Evolutionary conservation across 768 basidiomycete species (phyloP).

Genomic region (Collybiopsis confluens): DNA sequence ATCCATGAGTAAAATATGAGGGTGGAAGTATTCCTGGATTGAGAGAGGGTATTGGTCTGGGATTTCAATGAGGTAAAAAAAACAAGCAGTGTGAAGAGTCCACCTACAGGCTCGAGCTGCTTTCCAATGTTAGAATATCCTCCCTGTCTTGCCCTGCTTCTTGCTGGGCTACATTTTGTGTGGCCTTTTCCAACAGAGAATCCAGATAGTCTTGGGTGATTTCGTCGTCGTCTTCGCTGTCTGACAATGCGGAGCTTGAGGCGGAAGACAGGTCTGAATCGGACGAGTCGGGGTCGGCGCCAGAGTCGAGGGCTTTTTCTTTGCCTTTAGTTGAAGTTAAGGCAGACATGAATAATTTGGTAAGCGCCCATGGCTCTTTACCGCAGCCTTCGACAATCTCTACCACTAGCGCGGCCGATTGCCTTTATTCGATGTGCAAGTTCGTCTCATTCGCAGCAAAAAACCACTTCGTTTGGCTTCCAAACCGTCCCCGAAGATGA

Average conservation of each 20-base stretch:
- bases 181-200: slow-evolving; percentile 60
- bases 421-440: slow-evolving; percentile 11
- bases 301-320: slow-evolving; percentile 36
- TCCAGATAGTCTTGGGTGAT: slow-evolving; percentile 58
- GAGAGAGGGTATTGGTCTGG: slow-evolving; percentile 59
- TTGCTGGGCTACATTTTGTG: slow-evolving; percentile 36
- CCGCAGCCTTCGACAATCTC: slow-evolving; percentile 6
- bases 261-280: slow-evolving; percentile 29
- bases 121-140: slow-evolving; percentile 49
- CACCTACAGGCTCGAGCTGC: slow-evolving; percentile 18
- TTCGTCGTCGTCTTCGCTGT: slow-evolving; percentile 35
- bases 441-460: slow-evolving; percentile 18
- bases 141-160: slow-evolving; percentile 36
- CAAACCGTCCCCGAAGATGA: slow-evolving; percentile 77
- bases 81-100: not conserved
- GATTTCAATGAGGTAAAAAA: slow-evolving; percentile 1
- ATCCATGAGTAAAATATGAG: slow-evolving; percentile 58
- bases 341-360: not conserved
- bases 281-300: slow-evolving; percentile 28
- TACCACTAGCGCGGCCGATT: slow-evolving; percentile 12
- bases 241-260: slow-evolving; percentile 27
- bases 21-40: slow-evolving; percentile 61
- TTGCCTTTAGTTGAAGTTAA: slow-evolving; percentile 22
- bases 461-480: slow-evolving; percentile 91
- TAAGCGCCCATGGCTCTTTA: not conserved